Conservation (phyloP, 1,284 basidiomycete species). For the Bjerkandera adusta region DNA sequence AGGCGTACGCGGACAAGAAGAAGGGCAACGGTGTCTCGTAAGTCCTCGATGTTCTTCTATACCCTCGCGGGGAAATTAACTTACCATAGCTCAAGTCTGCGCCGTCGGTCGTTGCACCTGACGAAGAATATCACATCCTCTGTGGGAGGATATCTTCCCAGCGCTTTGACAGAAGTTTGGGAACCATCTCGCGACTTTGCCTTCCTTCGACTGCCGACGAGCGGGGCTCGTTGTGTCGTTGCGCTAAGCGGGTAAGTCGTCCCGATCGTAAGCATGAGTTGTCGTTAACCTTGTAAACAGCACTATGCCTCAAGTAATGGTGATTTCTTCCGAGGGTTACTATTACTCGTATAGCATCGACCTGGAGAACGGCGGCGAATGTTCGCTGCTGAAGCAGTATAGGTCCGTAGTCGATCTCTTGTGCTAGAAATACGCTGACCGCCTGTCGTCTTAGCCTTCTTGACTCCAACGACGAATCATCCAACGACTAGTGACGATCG, state of each 20-base stretch:
- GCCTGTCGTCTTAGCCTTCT: slow-evolving; percentile 11
- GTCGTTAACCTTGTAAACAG: slow-evolving; percentile 37
- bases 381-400: slow-evolving; percentile 92
- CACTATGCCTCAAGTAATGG: slow-evolving; percentile 96
- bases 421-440: neutral
- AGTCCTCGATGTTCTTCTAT: neutral
- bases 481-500: slow-evolving; percentile 16
- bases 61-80: neutral
- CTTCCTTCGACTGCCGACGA: slow-evolving; percentile 83
- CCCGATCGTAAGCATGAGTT: neutral
- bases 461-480: slow-evolving; percentile 22
- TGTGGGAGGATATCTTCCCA: slow-evolving; percentile 89
- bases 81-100: slow-evolving; percentile 48
- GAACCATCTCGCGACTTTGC: slow-evolving; percentile 97
- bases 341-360: slow-evolving; percentile 98
- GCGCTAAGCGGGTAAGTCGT: slow-evolving; percentile 77
- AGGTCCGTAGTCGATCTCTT: slow-evolving; percentile 38
- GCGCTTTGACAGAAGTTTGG: slow-evolving; percentile 94
- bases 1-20: slow-evolving; percentile 73
- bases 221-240: slow-evolving; percentile 80
- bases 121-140: slow-evolving; percentile 81
- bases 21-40: slow-evolving; percentile 46
- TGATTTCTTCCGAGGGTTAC: slow-evolving; percentile 92
- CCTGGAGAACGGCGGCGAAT: slow-evolving; percentile 95
- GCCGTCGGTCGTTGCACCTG: slow-evolving; percentile 72